Evolutionary conservation across 208 protist species (phyloP).

Genomic region (Acanthamoeba royreba): DNA sequence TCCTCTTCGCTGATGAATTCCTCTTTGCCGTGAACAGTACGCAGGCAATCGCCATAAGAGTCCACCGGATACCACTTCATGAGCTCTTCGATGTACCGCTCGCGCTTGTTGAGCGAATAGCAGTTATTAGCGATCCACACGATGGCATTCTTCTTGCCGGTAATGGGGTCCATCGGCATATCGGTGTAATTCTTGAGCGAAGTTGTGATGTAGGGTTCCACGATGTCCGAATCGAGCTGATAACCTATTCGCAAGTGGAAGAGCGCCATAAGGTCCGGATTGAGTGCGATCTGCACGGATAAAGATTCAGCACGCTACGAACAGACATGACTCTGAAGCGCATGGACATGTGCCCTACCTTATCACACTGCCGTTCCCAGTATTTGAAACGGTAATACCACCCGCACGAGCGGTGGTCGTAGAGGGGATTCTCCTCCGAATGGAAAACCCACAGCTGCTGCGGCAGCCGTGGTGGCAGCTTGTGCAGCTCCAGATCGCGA

Average conservation of each 20-base stretch:
- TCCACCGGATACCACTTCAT: conserved; percentile 30
- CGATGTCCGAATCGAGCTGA: not conserved
- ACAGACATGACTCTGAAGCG: too few species aligned
- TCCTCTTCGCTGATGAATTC: not conserved
- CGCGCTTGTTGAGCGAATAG: not conserved
- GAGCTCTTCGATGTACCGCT: not conserved
- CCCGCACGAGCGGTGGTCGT: conserved; percentile 7
- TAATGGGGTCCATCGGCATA: not conserved
- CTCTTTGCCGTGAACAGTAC: not conserved
- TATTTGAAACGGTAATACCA: not conserved
- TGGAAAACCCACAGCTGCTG: not conserved
- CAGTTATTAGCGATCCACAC: conserved; percentile 42
- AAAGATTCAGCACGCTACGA: too few species aligned
- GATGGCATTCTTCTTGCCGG: not conserved
- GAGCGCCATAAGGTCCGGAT: not conserved
- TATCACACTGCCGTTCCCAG: conserved; percentile 7
- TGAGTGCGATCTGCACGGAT: not conserved
- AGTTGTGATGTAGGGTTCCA: not conserved
- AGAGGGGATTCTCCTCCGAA: not conserved
- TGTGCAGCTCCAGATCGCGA: not conserved
- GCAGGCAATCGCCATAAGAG: not conserved
- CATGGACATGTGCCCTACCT: not conserved
- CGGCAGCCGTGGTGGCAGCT: not conserved
- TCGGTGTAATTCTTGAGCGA: not conserved
- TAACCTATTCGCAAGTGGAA: conserved; percentile 27